These are phyloP conservation scores for Crucibulum laeve DNA, from an alignment of 768 basidiomycete species.

Conservation along the genomic window DNA sequence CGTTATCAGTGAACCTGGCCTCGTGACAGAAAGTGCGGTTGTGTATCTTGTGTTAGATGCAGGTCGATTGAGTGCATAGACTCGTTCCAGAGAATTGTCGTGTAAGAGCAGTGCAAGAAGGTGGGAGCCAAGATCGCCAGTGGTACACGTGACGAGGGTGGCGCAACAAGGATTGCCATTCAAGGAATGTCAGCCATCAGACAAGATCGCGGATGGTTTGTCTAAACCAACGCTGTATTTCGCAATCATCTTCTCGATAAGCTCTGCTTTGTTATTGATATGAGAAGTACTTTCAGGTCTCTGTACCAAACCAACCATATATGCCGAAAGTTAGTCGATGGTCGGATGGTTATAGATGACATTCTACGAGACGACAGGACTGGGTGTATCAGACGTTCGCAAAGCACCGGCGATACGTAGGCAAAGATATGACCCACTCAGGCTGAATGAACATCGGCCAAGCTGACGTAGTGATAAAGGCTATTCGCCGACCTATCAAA, in stretches of 20 bases:
- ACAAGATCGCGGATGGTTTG: neutral
- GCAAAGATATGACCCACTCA: conserved; percentile 23
- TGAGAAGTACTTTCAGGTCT: conserved; percentile 3
- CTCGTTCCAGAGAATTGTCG: conserved; percentile 12
- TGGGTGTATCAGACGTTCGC: conserved; percentile 11
- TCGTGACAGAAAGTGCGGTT: conserved; percentile 10
- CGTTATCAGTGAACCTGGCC: conserved; percentile 25
- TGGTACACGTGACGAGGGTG: conserved; percentile 38
- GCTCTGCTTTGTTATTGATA: conserved; percentile 3
- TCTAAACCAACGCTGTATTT: conserved; percentile 24
- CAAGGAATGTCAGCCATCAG: neutral
- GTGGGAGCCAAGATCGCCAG: conserved; percentile 35
- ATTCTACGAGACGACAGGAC: conserved; percentile 21
- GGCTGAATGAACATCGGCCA: conserved; percentile 16
- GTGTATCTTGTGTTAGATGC: neutral
- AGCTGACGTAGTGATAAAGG: neutral
- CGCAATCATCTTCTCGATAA: conserved; percentile 32
- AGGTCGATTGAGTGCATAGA: conserved; percentile 28
- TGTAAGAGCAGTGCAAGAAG: conserved; percentile 23
- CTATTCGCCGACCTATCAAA: conserved; percentile 18
- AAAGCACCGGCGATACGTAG: conserved; percentile 29
- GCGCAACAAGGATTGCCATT: too few species aligned
- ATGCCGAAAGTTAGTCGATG: conserved; percentile 16
- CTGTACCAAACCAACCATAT: conserved; percentile 10
- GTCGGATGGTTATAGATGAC: conserved; percentile 22